Evolutionary conservation across 2,329 filamentous ascomycete genomes (phyloP).

Genomic region (Fusarium sulawesiense): DNA sequence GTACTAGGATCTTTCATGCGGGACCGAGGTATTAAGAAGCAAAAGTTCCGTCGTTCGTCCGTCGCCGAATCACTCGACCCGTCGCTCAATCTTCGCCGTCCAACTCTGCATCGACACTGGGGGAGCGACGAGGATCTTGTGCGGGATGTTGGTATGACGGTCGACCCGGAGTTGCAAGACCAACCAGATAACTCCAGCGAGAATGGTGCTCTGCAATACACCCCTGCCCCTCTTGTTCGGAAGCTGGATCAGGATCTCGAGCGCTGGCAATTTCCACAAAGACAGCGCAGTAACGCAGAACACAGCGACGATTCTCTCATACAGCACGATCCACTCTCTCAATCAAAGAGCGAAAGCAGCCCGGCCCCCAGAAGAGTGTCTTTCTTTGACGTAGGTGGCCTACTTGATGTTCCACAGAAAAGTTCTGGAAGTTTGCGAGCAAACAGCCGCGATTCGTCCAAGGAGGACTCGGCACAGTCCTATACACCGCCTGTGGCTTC

Average conservation of each 20-base stretch:
- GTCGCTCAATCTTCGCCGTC: constrained; percentile 54
- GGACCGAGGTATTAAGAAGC: constrained; percentile 90
- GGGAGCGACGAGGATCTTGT: constrained; percentile 94
- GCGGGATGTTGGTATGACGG: constrained; percentile 78
- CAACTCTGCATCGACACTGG: constrained; percentile 73
- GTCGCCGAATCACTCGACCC: constrained; percentile 72
- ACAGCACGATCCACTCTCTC: constrained; percentile 50
- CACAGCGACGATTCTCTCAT: constrained; percentile 60
- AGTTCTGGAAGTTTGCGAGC: constrained; percentile 51
- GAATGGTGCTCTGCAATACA: constrained; percentile 48
- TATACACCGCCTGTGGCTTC: constrained; percentile 56
- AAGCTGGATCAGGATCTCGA: constrained; percentile 53
- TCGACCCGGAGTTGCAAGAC: constrained; percentile 64
- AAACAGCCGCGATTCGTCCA: constrained; percentile 57
- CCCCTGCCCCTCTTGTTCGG: constrained; percentile 52
- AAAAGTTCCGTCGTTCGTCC: constrained; percentile 78
- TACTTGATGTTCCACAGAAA: constrained; percentile 66
- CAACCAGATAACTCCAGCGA: constrained; percentile 45
- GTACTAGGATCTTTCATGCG: constrained; percentile 93
- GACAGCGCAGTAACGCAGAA: constrained; percentile 52
- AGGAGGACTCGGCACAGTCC: constrained; percentile 53
- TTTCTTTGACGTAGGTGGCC: constrained; percentile 86
- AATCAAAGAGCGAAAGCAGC: constrained; percentile 40
- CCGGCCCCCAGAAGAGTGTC: constrained; percentile 64
- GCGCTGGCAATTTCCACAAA: constrained; percentile 61